Percentiles rank a stretch among this genome's conserved stretches.
Conservation (phyloP, 352 stramenopile species). For the Phytophthora quininea region DNA sequence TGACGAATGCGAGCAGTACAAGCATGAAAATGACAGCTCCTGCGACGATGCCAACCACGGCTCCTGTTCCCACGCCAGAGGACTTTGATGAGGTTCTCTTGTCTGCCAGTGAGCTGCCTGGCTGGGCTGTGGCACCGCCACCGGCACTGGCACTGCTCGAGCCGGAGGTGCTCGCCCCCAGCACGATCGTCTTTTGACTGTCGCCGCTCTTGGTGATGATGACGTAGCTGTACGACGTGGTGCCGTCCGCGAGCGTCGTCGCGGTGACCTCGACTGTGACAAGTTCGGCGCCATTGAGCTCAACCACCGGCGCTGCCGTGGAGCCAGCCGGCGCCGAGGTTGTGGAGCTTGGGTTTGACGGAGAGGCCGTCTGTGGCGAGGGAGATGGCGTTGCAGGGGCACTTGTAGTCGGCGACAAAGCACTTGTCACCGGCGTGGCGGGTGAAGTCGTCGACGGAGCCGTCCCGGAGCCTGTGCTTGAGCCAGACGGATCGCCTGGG, state of each 20-base stretch:
- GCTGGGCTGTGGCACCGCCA: conserved; percentile 2
- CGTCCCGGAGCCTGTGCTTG: conserved; percentile 7
- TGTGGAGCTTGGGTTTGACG: not conserved
- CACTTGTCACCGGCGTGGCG: not conserved
- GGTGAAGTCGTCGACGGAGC: not conserved
- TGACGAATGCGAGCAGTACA: conserved; percentile 35
- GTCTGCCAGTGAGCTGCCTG: conserved; percentile 11
- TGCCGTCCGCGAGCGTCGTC: conserved; percentile 33
- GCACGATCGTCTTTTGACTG: conserved; percentile 27
- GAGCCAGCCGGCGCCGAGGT: conserved; percentile 5
- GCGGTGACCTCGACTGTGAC: conserved; percentile 42
- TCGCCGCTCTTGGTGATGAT: conserved; percentile 43
- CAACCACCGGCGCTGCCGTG: conserved; percentile 19
- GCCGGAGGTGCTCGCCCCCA: conserved; percentile 1
- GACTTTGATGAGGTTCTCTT: conserved; percentile 3
- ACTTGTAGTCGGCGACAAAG: not conserved
- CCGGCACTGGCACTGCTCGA: conserved; percentile 4
- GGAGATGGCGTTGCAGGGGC: no score
- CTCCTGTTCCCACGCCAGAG: conserved; percentile 17
- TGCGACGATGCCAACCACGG: conserved; percentile 27
- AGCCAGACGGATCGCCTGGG: conserved; percentile 13
- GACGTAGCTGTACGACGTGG: conserved; percentile 45
- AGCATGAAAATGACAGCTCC: conserved; percentile 28
- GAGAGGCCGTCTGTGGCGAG: no score
- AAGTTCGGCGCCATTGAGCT: conserved; percentile 41